Evolutionary conservation across 306 rosid species (phyloP).

Genomic region (Astragalus membranaceus): DNA sequence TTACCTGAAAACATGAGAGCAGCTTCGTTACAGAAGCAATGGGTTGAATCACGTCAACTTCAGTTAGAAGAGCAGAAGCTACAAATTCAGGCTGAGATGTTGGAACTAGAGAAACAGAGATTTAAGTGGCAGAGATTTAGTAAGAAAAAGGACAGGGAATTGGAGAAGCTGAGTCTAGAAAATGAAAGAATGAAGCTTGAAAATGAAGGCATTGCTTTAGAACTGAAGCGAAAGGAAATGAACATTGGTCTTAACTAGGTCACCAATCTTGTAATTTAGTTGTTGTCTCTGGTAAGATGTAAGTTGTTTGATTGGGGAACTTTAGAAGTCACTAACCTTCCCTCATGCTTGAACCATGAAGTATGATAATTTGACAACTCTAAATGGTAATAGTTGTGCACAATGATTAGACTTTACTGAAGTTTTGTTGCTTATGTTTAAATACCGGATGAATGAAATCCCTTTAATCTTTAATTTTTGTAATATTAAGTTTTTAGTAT

Average conservation of each 20-base stretch:
- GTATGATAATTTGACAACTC: slow-evolving; percentile 26
- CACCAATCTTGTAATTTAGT: slow-evolving; percentile 10
- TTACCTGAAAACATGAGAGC: slow-evolving; percentile 48
- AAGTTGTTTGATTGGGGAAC: slow-evolving; percentile 15
- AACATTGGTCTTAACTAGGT: slow-evolving; percentile 44
- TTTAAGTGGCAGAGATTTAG: slow-evolving; percentile 82
- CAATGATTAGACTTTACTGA: slow-evolving; percentile 17
- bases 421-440: slow-evolving; percentile 23
- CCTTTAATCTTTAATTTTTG: slow-evolving; percentile 16
- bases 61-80: slow-evolving; percentile 85
- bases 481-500: slow-evolving; percentile 19
- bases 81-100: slow-evolving; percentile 71
- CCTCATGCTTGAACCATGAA: slow-evolving; percentile 17
- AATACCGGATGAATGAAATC: slow-evolving; percentile 15
- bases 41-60: slow-evolving; percentile 57
- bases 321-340: slow-evolving; percentile 16
- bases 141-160: slow-evolving; percentile 71
- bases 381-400: slow-evolving; percentile 24
- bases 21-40: slow-evolving; percentile 63
- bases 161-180: slow-evolving; percentile 78
- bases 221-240: slow-evolving; percentile 66
- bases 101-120: slow-evolving; percentile 76
- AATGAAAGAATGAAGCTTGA: slow-evolving; percentile 84
- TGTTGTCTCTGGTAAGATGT: slow-evolving; percentile 22
- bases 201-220: slow-evolving; percentile 67